phyloP scores from a whole-genome alignment of 2,329 filamentous ascomycete species.

The Colletotrichum scovillei region DNA sequence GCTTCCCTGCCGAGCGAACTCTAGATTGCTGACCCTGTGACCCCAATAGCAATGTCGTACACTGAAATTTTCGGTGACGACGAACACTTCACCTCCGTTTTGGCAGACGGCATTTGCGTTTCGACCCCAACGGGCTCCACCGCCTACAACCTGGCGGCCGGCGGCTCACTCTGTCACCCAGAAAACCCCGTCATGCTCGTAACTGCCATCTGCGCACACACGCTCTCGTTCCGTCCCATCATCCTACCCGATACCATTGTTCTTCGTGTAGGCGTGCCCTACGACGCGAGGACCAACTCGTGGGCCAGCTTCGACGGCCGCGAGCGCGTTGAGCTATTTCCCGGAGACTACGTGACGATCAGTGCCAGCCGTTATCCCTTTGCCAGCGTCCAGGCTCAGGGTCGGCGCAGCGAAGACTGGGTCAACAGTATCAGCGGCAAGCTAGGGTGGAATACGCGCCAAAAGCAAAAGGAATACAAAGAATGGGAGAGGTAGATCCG shows the following conservation, averaged over 20 bases:
- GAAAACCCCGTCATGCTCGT: constrained; percentile 97
- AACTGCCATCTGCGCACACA: constrained; percentile 94
- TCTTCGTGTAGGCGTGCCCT: constrained; percentile 91
- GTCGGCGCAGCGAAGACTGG: constrained; percentile 80
- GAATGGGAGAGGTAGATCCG: constrained; percentile 53
- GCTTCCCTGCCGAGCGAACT: neutral
- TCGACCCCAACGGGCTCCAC: constrained; percentile 95
- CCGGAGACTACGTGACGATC: constrained; percentile 87
- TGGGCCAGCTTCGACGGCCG: constrained; percentile 99
- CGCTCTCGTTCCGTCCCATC: constrained; percentile 94
- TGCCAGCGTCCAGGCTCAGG: constrained; percentile 78
- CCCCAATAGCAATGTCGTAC: constrained; percentile 79
- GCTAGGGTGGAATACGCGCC: constrained; percentile 83
- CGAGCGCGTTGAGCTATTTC: constrained; percentile 82
- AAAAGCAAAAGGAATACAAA: constrained; percentile 76
- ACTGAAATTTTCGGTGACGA: constrained; percentile 95
- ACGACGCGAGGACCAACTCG: constrained; percentile 86
- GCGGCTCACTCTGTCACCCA: constrained; percentile 94
- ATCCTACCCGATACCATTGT: constrained; percentile 97
- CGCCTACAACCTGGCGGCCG: constrained; percentile 87
- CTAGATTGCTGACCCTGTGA: neutral
- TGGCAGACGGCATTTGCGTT: constrained; percentile 93
- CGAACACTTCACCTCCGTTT: constrained; percentile 92
- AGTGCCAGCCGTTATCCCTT: constrained; percentile 85
- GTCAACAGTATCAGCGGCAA: constrained; percentile 84